Evolutionary conservation across 805 yeast genomes (phyloP).

Genomic region (Gaillardinia entomophila): DNA sequence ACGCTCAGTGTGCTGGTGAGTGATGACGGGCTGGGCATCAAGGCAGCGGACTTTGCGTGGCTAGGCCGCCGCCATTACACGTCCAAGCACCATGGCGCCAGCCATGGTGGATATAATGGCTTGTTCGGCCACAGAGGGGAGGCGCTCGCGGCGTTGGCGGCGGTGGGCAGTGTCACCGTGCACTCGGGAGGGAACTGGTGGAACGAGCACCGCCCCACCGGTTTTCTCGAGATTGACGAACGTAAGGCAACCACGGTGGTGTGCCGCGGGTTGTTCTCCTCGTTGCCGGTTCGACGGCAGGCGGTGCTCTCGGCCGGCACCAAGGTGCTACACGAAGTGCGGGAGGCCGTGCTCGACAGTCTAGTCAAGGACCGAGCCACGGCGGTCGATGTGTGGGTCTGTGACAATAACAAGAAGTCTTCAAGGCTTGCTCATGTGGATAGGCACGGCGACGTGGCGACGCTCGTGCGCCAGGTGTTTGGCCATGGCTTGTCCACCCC

Average conservation of each 20-base stretch:
- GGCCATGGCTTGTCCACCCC: too few relatives aligned
- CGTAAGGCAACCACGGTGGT: too few relatives aligned
- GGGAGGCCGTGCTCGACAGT: background rate
- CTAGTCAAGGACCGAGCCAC: too few relatives aligned
- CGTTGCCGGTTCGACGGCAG: background rate
- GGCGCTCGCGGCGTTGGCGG: slow-evolving; percentile 6
- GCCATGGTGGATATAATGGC: background rate
- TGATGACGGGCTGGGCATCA: slow-evolving; percentile 75
- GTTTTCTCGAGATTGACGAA: too few relatives aligned
- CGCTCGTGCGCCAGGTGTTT: too few relatives aligned
- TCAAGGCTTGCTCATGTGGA: too few relatives aligned
- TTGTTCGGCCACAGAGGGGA: slow-evolving; percentile 7
- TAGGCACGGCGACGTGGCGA: too few relatives aligned
- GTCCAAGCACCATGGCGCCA: slow-evolving; percentile 2
- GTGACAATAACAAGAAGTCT: too few relatives aligned
- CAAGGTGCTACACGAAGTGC: background rate
- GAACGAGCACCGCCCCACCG: too few relatives aligned
- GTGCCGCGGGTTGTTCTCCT: too few relatives aligned
- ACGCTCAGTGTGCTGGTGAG: slow-evolving; percentile 33
- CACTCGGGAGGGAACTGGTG: too few relatives aligned
- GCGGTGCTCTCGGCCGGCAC: background rate
- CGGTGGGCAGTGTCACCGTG: slow-evolving; percentile 35
- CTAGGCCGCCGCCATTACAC: slow-evolving; percentile 42
- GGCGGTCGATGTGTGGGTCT: too few relatives aligned
- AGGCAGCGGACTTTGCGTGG: slow-evolving; percentile 36